Percentiles rank a stretch among this genome's conserved stretches.
Evolutionary conservation across 129 eudicot species (phyloP).

Genomic region (Saussurea involucrata): DNA sequence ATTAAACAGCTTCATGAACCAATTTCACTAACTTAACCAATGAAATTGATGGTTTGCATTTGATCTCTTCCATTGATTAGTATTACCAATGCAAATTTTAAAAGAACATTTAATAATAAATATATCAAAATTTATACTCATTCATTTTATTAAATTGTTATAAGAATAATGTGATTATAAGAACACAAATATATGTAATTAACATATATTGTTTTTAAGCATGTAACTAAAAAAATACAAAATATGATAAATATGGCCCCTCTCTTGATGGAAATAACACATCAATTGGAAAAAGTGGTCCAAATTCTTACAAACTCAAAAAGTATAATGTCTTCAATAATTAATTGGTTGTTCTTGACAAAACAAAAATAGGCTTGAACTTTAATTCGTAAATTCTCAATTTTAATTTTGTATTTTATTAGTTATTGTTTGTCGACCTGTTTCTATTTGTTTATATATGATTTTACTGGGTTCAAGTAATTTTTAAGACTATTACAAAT

Average conservation of each 20-base stretch:
- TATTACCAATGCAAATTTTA: too few relatives aligned
- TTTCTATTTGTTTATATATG: neutral
- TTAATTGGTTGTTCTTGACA: neutral
- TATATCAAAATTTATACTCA: too few relatives aligned
- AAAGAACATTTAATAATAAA: too few relatives aligned
- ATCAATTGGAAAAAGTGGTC: constrained; percentile 18
- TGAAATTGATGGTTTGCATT: too few relatives aligned
- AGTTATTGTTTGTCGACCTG: neutral
- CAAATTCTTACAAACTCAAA: constrained; percentile 1
- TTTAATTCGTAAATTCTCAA: neutral
- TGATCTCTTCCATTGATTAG: too few relatives aligned
- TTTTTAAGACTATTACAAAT: neutral
- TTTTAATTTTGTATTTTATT: neutral
- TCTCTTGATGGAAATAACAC: constrained; percentile 1
- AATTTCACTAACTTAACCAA: too few relatives aligned
- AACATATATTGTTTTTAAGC: too few relatives aligned
- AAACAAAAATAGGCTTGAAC: neutral
- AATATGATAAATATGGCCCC: neutral
- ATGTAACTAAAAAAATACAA: neutral
- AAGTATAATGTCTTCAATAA: constrained; percentile 7
- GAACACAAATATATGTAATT: too few relatives aligned
- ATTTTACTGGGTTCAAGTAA: neutral
- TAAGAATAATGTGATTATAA: too few relatives aligned
- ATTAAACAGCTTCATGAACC: too few relatives aligned
- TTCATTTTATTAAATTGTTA: too few relatives aligned